Evolutionary conservation across 2,329 filamentous ascomycete species (phyloP).

Genomic region (Scedosporium minutisporum): DNA sequence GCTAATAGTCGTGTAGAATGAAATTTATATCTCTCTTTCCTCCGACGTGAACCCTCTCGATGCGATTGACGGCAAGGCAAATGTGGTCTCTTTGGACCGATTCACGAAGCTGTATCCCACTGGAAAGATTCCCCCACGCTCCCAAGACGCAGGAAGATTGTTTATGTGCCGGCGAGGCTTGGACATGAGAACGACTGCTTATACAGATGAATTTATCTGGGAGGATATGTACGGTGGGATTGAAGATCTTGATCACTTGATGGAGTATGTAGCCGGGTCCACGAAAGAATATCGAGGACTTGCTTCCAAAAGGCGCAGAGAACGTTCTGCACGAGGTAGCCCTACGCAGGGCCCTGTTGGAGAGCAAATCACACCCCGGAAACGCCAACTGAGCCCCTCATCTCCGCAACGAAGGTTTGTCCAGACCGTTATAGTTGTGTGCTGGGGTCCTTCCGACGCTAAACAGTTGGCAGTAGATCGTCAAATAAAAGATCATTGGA

Average conservation of each 20-base stretch:
- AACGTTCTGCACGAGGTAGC: neutral
- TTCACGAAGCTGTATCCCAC: slow-evolving; percentile 64
- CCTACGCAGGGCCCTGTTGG: neutral
- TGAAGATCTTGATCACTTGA: slow-evolving; percentile 52
- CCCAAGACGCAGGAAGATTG: slow-evolving; percentile 70
- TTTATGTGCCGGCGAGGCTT: slow-evolving; percentile 87
- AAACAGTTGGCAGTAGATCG: neutral
- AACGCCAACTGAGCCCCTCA: neutral
- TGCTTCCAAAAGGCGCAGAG: neutral
- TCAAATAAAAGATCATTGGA: slow-evolving; percentile 61
- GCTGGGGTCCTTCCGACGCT: neutral
- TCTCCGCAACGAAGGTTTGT: neutral
- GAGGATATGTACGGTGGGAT: slow-evolving; percentile 69
- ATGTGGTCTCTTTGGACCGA: slow-evolving; percentile 60
- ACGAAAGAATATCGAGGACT: slow-evolving; percentile 58
- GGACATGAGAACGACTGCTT: slow-evolving; percentile 78
- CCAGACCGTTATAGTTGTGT: neutral
- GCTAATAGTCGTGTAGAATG: slow-evolving; percentile 46
- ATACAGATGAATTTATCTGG: slow-evolving; percentile 89
- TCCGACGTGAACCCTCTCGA: slow-evolving; percentile 80
- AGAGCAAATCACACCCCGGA: neutral
- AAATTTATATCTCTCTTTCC: slow-evolving; percentile 81
- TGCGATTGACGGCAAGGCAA: slow-evolving; percentile 85
- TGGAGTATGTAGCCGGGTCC: slow-evolving; percentile 57
- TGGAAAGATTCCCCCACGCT: slow-evolving; percentile 63